These are phyloP conservation scores for Metschnikowia similis DNA, from an alignment of 805 yeast genomes.

Conservation along the genomic window DNA sequence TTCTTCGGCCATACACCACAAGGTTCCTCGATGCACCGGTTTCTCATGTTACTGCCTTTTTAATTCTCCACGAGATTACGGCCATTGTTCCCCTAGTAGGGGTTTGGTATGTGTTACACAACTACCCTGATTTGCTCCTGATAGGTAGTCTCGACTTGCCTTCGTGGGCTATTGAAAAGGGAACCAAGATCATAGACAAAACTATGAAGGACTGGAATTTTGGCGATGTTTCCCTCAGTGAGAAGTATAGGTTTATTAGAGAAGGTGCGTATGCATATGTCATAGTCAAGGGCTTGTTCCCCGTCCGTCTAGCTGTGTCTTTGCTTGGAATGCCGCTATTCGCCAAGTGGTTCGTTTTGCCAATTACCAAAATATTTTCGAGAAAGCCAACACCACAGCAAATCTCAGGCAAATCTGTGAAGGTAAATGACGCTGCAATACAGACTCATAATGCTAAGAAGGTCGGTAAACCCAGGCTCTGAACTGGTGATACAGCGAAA, in stretches of 20 bases:
- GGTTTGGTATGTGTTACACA: conserved; percentile 63
- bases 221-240: conserved; percentile 37
- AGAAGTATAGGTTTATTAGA: conserved; percentile 51
- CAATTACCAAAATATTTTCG: conserved; percentile 28
- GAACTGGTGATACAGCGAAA: neutral
- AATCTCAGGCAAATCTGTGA: neutral
- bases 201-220: conserved; percentile 39
- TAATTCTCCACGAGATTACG: conserved; percentile 68
- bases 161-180: conserved; percentile 55
- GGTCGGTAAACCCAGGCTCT: conserved; percentile 35
- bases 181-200: conserved; percentile 53
- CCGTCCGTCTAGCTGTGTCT: conserved; percentile 49
- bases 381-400: neutral
- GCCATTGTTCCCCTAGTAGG: conserved; percentile 70
- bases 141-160: conserved; percentile 49
- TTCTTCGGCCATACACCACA: conserved; percentile 47
- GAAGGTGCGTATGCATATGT: conserved; percentile 78
- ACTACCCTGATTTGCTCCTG: conserved; percentile 41
- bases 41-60: conserved; percentile 58
- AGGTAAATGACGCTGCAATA: conserved; percentile 5
- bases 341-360: conserved; percentile 48
- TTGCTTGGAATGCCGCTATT: conserved; percentile 54
- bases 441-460: conserved; percentile 18
- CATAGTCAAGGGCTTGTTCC: conserved; percentile 56
- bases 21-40: conserved; percentile 53